These are phyloP conservation scores for Dianthus caryophyllus DNA, from an alignment of 148 eudicot genomes.

Conservation along the genomic window DNA sequence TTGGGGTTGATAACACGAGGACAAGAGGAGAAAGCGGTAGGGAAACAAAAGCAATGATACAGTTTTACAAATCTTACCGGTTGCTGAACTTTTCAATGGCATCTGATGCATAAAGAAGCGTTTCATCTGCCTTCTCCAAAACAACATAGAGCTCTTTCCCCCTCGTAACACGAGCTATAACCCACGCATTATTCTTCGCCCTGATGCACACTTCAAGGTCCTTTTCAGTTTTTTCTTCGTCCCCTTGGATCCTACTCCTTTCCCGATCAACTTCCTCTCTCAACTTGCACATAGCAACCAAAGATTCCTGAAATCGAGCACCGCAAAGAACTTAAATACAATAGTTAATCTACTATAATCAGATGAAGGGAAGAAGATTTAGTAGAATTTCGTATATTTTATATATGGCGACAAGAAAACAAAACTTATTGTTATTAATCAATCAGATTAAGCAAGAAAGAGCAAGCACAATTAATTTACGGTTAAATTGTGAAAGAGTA, in stretches of 20 bases:
- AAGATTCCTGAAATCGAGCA: slow-evolving; percentile 58
- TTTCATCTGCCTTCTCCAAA: slow-evolving; percentile 85
- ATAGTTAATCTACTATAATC: not conserved
- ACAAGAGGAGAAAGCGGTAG: too few species aligned
- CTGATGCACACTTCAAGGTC: slow-evolving; percentile 79
- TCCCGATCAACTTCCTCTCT: slow-evolving; percentile 85
- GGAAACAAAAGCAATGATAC: too few species aligned
- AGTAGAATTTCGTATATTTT: not conserved
- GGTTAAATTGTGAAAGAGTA: not conserved
- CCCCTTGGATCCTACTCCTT: slow-evolving; percentile 57
- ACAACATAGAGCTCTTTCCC: slow-evolving; percentile 93
- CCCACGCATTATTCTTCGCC: slow-evolving; percentile 95
- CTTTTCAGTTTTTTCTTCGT: slow-evolving; percentile 48
- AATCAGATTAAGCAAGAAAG: slow-evolving; percentile 2
- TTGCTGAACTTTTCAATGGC: slow-evolving; percentile 85
- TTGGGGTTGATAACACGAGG: too few species aligned
- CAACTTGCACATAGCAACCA: slow-evolving; percentile 72
- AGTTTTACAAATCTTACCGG: slow-evolving; percentile 56
- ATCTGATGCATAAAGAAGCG: slow-evolving; percentile 92
- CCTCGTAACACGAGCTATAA: slow-evolving; percentile 66
- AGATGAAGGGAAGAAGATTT: too few species aligned
- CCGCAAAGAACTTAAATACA: slow-evolving; percentile 1
- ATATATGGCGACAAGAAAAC: not conserved
- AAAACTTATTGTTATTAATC: slow-evolving; percentile 1
- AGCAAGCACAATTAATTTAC: not conserved